Percentiles rank a stretch among this genome's conserved stretches.
These are phyloP conservation scores for Haemoproteus tartakovskyi DNA, from an alignment of 169 alveolate genomes.

Conservation along the genomic window DNA sequence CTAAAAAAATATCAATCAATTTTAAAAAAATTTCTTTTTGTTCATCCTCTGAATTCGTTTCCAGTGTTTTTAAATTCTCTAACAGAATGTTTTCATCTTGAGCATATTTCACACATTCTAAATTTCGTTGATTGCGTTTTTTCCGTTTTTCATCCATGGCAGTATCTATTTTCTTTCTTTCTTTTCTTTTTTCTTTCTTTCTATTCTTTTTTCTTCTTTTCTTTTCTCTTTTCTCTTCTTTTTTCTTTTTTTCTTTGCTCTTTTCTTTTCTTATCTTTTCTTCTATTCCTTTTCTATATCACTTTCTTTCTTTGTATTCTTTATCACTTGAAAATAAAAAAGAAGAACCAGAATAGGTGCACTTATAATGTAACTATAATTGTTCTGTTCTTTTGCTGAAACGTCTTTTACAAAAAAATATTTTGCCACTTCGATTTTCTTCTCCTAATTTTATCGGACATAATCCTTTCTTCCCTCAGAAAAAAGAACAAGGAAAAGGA, in stretches of 20 bases:
- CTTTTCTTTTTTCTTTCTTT: background rate
- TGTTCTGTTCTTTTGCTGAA: too few relatives aligned
- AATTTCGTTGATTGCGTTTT: constrained; percentile 9
- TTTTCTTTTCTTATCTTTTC: background rate
- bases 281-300: background rate
- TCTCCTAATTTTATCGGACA: too few relatives aligned
- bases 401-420: too few relatives aligned
- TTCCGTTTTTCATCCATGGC: constrained; percentile 43
- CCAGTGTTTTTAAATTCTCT: constrained; percentile 51
- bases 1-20: constrained; percentile 58
- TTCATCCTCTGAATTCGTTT: constrained; percentile 6
- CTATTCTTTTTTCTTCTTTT: too few relatives aligned
- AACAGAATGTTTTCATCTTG: constrained; percentile 51
- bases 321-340: too few relatives aligned
- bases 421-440: too few relatives aligned
- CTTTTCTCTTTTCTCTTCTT: background rate
- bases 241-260: background rate
- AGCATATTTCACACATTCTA: constrained; percentile 25
- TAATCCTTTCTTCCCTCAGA: too few relatives aligned
- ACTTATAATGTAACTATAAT: too few relatives aligned
- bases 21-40: constrained; percentile 19
- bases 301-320: too few relatives aligned
- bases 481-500: too few relatives aligned
- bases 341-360: too few relatives aligned
- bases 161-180: background rate